Base-by-base conservation (phyloP, 768 basidiomycete species). In the Auriscalpium orientale region DNA sequence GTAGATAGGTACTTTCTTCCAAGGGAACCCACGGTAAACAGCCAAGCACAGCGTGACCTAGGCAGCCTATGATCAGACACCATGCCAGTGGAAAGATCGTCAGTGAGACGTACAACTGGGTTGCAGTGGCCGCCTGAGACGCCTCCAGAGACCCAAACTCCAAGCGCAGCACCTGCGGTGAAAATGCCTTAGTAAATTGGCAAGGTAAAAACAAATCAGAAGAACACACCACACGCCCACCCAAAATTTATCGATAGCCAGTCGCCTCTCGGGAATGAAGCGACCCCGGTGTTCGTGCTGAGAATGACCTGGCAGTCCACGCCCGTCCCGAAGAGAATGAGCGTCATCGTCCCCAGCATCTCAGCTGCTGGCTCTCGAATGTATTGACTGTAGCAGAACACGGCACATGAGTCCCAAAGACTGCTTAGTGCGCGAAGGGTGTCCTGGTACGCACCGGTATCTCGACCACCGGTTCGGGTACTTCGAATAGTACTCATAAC, bases 1-100 rank as follows among this genome's bases (percentile, higher is more conserved):
- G 66, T 83, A 90, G 20, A 62, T 76, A 0, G 90, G 90, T 0
- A 90, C 90, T 66, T 91, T 91, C 60, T 76, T 77, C 85, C 87
- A 87, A 0, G 90, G 87, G 68, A 92, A 91, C 46, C 76, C 77
- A 59, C 89, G 81, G 67, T 83, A 82, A 2, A 80, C 73, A 4
- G 86, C 87, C 46, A 90, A 64, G 13, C 82, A 76, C 50, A 92
- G 69, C 15, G 90, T 92, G 21, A 91, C 76, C 84, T 85, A 35
- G 33, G 22, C 10, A 2, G 28, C 5, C 6, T 2, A 43, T 43
- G 40, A 8, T 13, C 13, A 43, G 8, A 43, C 15, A 43, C 40
- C 40, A 3, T 43, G 6, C 40, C 40, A 43, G 7, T 43, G 40
- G 18, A 43, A 43, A 15, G 15, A 43, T 18, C 6, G 28, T 28